Conservation (phyloP, 73 alveolate species). For the Vitrella brassicaformis region DNA sequence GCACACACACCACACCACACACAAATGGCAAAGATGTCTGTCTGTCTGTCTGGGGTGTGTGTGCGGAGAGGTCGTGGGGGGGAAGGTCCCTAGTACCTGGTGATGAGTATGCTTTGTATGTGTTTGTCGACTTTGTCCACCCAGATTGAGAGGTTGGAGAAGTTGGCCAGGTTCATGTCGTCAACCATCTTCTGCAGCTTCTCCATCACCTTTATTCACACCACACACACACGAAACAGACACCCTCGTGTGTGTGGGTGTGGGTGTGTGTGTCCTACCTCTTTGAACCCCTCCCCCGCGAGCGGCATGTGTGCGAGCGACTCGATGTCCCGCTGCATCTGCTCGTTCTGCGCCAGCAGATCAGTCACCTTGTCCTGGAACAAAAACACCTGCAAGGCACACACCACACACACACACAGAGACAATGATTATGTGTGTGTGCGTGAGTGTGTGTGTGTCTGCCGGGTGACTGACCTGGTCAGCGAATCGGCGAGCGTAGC, state of each 20-base stretch:
- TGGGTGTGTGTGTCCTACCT: neutral
- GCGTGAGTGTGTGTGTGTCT: slow-evolving; percentile 1
- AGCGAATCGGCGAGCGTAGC: neutral
- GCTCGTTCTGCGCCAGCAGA: slow-evolving; percentile 24
- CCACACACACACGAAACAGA: no score
- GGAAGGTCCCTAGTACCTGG: no score
- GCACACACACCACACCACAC: no score
- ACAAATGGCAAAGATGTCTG: no score
- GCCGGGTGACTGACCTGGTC: neutral
- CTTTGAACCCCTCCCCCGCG: no score
- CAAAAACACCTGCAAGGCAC: slow-evolving; percentile 5
- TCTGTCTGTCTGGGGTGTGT: no score
- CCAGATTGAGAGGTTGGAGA: slow-evolving; percentile 77
- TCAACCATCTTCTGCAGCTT: slow-evolving; percentile 68
- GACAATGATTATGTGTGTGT: slow-evolving; percentile 15
- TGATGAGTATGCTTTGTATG: slow-evolving; percentile 66
- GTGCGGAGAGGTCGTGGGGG: no score
- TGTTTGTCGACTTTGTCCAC: slow-evolving; percentile 66
- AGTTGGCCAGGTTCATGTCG: slow-evolving; percentile 65
- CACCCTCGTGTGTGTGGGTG: no score
- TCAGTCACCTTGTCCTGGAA: slow-evolving; percentile 30
- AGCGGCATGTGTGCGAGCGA: slow-evolving; percentile 1
- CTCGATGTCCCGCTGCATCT: slow-evolving; percentile 21
- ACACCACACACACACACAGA: neutral
- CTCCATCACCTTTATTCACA: no score